These are phyloP conservation scores for Hypoxylon sp. DNA, from an alignment of 2,329 filamentous ascomycete genomes.

Conservation along the genomic window DNA sequence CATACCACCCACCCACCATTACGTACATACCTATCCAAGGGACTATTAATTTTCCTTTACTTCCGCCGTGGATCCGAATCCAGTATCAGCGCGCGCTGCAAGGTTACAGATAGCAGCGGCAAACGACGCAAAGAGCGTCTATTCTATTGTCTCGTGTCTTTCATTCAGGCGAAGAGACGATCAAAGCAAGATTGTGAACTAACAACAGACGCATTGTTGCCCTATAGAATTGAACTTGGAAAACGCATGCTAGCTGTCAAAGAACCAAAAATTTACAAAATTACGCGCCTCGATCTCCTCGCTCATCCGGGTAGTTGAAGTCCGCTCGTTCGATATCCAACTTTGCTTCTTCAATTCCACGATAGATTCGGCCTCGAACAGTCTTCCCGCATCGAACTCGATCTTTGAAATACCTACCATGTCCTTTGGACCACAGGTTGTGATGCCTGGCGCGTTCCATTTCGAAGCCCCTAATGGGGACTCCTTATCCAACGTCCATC, in stretches of 20 bases:
- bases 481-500: slow-evolving; percentile 53
- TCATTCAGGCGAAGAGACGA: slow-evolving; percentile 9
- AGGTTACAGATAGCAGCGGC: slow-evolving; percentile 1
- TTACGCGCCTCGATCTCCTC: slow-evolving; percentile 1
- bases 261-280: slow-evolving; percentile 17
- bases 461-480: slow-evolving; percentile 49
- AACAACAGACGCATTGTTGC: slow-evolving; percentile 32
- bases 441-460: slow-evolving; percentile 53
- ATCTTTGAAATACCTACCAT: slow-evolving; percentile 33
- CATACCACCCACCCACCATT: slow-evolving; percentile 20
- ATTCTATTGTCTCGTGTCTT: background rate
- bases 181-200: background rate
- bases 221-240: slow-evolving; percentile 14
- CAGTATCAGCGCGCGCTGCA: slow-evolving; percentile 5
- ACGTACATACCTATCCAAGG: slow-evolving; percentile 1
- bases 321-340: slow-evolving; percentile 1
- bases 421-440: slow-evolving; percentile 50
- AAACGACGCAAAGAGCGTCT: background rate
- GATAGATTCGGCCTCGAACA: background rate
- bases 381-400: slow-evolving; percentile 2
- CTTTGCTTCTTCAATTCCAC: background rate
- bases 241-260: slow-evolving; percentile 18
- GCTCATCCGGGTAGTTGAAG: background rate
- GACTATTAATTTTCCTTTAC: background rate
- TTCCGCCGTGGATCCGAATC: background rate